Conservation (phyloP, 2,329 filamentous ascomycete species). For the Diaporthe longicolla region DNA sequence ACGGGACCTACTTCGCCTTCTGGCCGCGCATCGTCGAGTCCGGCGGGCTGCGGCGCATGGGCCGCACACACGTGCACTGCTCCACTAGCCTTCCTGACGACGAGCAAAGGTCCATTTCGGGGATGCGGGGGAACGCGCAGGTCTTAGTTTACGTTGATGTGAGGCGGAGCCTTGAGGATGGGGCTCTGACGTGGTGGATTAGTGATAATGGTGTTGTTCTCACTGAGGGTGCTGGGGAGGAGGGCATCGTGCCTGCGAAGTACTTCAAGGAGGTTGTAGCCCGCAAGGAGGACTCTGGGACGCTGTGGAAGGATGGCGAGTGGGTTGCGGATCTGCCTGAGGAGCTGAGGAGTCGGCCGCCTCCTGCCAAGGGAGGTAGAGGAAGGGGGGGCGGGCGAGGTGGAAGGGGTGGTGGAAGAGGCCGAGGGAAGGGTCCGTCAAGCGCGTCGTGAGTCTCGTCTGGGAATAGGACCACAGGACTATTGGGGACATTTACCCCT, state of each 20-base stretch:
- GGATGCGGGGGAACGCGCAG: slow-evolving; percentile 85
- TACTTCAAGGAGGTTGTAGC: slow-evolving; percentile 80
- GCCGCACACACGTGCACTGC: slow-evolving; percentile 90
- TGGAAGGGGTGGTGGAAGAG: slow-evolving; percentile 17
- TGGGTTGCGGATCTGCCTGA: slow-evolving; percentile 77
- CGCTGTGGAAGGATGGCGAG: slow-evolving; percentile 80
- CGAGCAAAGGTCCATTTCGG: slow-evolving; percentile 74
- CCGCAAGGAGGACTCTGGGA: slow-evolving; percentile 68
- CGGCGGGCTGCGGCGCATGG: slow-evolving; percentile 87
- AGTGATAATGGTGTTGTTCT: slow-evolving; percentile 85
- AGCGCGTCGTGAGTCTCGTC: not conserved
- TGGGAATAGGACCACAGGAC: not conserved
- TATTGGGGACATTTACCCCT: no score
- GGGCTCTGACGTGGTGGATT: slow-evolving; percentile 78
- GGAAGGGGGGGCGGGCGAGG: slow-evolving; percentile 45
- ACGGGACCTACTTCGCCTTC: slow-evolving; percentile 89
- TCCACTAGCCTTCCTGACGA: slow-evolving; percentile 77
- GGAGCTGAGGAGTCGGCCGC: slow-evolving; percentile 64
- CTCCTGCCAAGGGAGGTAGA: slow-evolving; percentile 62
- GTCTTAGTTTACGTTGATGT: slow-evolving; percentile 85
- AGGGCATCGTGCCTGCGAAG: slow-evolving; percentile 73
- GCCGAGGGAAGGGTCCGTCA: slow-evolving; percentile 41
- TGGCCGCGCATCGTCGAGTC: slow-evolving; percentile 82
- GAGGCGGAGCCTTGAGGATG: slow-evolving; percentile 72
- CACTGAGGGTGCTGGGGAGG: slow-evolving; percentile 68